phyloP scores from a whole-genome alignment of 2,329 filamentous ascomycete genomes.

The Dothistroma septosporum region DNA sequence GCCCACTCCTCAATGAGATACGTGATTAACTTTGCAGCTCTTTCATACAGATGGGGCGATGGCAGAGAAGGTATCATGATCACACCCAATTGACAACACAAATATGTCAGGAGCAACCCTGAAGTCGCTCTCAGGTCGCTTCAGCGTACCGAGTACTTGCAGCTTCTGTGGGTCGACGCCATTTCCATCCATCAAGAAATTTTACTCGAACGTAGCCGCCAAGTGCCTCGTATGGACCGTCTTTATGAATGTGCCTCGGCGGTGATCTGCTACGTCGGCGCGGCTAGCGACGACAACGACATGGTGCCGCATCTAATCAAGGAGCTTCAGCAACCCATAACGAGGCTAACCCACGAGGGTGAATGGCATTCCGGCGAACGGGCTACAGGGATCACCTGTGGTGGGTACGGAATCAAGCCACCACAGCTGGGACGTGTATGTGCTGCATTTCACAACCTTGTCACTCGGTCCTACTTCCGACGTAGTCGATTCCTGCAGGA shows the following conservation, averaged over 20 bases:
- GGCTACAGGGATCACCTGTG: neutral
- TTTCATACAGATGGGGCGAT: conserved; percentile 15
- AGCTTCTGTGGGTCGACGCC: conserved; percentile 8
- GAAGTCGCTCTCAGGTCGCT: neutral
- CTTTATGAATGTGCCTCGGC: conserved; percentile 4
- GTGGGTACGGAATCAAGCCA: conserved; percentile 2
- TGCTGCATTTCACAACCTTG: conserved; percentile 7
- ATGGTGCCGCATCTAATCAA: conserved; percentile 7
- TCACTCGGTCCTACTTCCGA: conserved; percentile 7
- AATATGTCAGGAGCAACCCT: neutral
- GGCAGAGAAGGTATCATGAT: neutral
- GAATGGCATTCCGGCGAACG: conserved; percentile 15
- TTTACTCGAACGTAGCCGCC: conserved; percentile 4
- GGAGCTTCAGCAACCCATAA: conserved; percentile 9
- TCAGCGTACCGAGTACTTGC: neutral
- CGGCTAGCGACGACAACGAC: conserved; percentile 9
- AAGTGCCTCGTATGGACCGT: conserved; percentile 7
- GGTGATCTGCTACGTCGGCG: conserved; percentile 5
- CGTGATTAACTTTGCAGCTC: conserved; percentile 11
- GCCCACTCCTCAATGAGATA: conserved; percentile 10
- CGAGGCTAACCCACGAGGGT: conserved; percentile 4
- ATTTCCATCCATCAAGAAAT: conserved; percentile 10
- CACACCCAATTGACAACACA: conserved; percentile 1
- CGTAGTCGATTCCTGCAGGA: conserved; percentile 7
- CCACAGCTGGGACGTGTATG: neutral